phyloP scores from a whole-genome alignment of 331 rosid genomes.

The Saraca asoca region DNA sequence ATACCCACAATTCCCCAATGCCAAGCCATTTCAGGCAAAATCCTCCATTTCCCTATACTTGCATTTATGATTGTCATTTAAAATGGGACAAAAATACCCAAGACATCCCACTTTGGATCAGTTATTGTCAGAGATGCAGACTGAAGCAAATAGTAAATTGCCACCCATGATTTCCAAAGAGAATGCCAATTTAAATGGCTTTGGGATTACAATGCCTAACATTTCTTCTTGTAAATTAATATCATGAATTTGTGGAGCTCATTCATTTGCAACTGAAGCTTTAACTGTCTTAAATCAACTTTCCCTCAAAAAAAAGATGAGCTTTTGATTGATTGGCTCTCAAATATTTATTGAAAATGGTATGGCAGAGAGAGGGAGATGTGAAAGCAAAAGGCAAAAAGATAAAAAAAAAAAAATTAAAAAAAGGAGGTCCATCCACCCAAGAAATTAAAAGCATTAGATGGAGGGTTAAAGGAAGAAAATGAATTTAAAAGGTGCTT shows the following conservation, averaged over 20 bases:
- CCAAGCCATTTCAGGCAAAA: conserved; percentile 41
- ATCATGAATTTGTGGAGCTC: conserved; percentile 43
- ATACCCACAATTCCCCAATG: conserved; percentile 31
- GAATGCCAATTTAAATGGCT: conserved; percentile 37
- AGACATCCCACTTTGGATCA: conserved; percentile 46
- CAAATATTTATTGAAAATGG: conserved; percentile 44
- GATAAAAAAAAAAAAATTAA: too few relatives aligned
- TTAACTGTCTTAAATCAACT: conserved; percentile 41
- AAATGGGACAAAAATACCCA: conserved; percentile 43
- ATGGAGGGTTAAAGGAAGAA: conserved; percentile 17
- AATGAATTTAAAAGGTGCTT: too few relatives aligned
- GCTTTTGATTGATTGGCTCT: conserved; percentile 52
- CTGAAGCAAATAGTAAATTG: conserved; percentile 23
- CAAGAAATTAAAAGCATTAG: conserved; percentile 28
- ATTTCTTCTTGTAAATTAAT: conserved; percentile 20
- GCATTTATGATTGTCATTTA: conserved; percentile 46
- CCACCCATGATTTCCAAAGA: conserved; percentile 37
- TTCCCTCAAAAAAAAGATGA: conserved; percentile 39
- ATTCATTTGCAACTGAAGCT: conserved; percentile 41
- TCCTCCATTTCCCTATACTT: conserved; percentile 40
- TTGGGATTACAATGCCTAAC: conserved; percentile 28
- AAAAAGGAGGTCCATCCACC: conserved; percentile 36
- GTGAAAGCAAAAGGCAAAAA: conserved; percentile 50
- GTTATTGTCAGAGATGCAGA: conserved; percentile 20
- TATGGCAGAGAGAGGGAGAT: conserved; percentile 49